Conservation (phyloP, 2,329 filamentous ascomycete genomes). For the Incumbomyces delicatus region DNA sequence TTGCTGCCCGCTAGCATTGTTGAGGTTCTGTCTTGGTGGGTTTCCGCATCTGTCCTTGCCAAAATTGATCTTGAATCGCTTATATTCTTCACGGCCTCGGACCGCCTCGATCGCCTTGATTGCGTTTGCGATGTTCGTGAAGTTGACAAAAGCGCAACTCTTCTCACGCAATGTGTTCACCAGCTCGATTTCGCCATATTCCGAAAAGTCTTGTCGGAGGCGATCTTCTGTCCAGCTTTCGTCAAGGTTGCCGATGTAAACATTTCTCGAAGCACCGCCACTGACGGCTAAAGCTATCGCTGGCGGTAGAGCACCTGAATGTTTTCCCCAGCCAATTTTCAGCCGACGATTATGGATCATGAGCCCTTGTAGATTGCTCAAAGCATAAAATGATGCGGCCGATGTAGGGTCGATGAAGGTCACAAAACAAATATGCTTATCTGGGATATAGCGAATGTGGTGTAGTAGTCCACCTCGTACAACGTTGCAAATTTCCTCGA, state of each 20-base stretch:
- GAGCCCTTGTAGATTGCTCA: conserved; percentile 92
- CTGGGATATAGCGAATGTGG: conserved; percentile 97
- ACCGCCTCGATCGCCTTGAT: conserved; percentile 99
- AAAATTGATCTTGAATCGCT: conserved; percentile 98
- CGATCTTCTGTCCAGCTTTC: conserved; percentile 97
- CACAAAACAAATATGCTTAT: conserved; percentile 99
- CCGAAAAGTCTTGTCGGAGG: conserved; percentile 88
- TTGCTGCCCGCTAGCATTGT: conserved; percentile 48
- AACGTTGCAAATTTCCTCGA: conserved; percentile 99
- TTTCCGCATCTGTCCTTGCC: conserved; percentile 98
- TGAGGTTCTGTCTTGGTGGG: conserved; percentile 75
- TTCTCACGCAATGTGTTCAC: conserved; percentile 96
- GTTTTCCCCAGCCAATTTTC: conserved; percentile 99
- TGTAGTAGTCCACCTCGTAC: conserved; percentile 90
- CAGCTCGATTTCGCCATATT: conserved; percentile 95
- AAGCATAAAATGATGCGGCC: conserved; percentile 91
- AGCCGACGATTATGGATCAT: conserved; percentile 98
- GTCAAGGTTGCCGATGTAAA: conserved; percentile 95
- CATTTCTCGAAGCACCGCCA: conserved; percentile 93
- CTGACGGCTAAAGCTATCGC: conserved; percentile 94
- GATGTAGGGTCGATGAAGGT: conserved; percentile 98
- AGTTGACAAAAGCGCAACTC: conserved; percentile 99
- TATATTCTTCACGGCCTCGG: conserved; percentile 90
- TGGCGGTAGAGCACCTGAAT: conserved; percentile 89
- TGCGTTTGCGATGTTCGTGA: conserved; percentile 98